Base-by-base conservation (phyloP, 208 protist species). In the Crithidia mellificae region DNA sequence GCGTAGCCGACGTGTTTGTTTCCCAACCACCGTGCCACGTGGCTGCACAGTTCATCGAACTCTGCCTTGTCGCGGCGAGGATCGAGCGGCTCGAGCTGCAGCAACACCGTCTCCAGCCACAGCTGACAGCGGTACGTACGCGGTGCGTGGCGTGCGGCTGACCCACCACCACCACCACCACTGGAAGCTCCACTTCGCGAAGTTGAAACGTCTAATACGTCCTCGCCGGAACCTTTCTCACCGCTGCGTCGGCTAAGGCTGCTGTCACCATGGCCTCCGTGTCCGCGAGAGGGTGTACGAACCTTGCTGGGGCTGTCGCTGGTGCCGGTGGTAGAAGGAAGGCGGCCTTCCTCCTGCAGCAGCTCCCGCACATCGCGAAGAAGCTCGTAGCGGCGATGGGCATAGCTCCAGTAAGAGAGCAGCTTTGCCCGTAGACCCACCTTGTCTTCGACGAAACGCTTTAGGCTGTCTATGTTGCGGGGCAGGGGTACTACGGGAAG, bases 371-470 rank as follows among this genome's bases (percentile, higher is more conserved):
- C 34, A 44, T 80, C 68, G 19, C 58, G 20, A 24, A 89, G 76
- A 1, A 78, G 39, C 43, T 85, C 80, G 63, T 92, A 92, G 19
- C 77, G 51, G 17, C 67, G 15, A 25, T 55, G 58, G 6, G 56
- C 22, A 32, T 72, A 81, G 62, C 78, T 84, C 83, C 86, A 92
- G 74, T 80, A 89, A 30, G 78, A 89, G 50, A 89, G 67, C 24
- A 85, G 50, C 53, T 72, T 74, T 4, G 80, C 69, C 3, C 38
- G 62, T 14, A 53, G 70, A 27, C 68, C 63, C 2, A 80, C 72
- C 5, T 43, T 51, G 12, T 67, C 49, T 61, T 81, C 71, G 19
- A 85, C 20, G 5, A 70, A 46, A 7, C 53, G 46, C 32, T 49
- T 43, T 20, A 87, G 41, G 15, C 52, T 69, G 3, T 61, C 50